A percentile compares a stretch with the other conserved stretches of the same genome.
phyloP scores from a whole-genome alignment of 2,329 filamentous ascomycete species.

The Bipolaris bicolor region DNA sequence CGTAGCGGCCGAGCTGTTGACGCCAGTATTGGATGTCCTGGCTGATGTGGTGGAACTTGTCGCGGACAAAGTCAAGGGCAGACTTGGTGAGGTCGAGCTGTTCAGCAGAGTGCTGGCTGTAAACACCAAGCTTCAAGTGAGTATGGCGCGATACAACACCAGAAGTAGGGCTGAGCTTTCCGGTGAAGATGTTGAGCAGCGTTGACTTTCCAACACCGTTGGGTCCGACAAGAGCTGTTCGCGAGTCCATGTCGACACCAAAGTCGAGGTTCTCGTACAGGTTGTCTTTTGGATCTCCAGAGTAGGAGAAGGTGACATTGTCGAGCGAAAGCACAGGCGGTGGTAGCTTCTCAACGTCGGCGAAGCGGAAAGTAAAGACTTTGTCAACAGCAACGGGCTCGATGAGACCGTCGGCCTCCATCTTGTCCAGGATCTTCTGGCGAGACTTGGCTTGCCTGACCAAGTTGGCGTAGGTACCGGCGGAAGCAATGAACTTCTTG shows the following conservation, averaged over 20 bases:
- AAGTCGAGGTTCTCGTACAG: constrained; percentile 96
- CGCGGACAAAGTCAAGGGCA: constrained; percentile 93
- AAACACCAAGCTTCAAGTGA: constrained; percentile 96
- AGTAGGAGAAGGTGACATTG: constrained; percentile 97
- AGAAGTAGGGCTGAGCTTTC: constrained; percentile 83
- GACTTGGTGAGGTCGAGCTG: constrained; percentile 99
- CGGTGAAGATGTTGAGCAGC: constrained; percentile 93
- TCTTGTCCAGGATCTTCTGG: constrained; percentile 99
- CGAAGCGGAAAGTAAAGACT: constrained; percentile 97
- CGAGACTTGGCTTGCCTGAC: constrained; percentile 98
- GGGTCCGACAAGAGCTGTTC: constrained; percentile 93
- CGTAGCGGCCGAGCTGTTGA: constrained; percentile 94
- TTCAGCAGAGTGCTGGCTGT: constrained; percentile 98
- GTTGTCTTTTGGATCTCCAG: constrained; percentile 84
- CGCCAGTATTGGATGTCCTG: constrained; percentile 99
- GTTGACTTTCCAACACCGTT: constrained; percentile 99
- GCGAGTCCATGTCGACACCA: constrained; percentile 99
- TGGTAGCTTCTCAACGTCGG: constrained; percentile 98
- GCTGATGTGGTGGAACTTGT: constrained; percentile 86
- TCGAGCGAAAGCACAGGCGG: constrained; percentile 96
- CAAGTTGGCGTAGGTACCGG: constrained; percentile 99
- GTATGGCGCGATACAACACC: constrained; percentile 90
- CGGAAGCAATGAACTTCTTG: constrained; percentile 99
- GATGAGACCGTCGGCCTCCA: constrained; percentile 99
- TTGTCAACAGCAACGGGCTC: constrained; percentile 84